phyloP scores from a whole-genome alignment of 163 green algal species.

The Volvox carteri region DNA sequence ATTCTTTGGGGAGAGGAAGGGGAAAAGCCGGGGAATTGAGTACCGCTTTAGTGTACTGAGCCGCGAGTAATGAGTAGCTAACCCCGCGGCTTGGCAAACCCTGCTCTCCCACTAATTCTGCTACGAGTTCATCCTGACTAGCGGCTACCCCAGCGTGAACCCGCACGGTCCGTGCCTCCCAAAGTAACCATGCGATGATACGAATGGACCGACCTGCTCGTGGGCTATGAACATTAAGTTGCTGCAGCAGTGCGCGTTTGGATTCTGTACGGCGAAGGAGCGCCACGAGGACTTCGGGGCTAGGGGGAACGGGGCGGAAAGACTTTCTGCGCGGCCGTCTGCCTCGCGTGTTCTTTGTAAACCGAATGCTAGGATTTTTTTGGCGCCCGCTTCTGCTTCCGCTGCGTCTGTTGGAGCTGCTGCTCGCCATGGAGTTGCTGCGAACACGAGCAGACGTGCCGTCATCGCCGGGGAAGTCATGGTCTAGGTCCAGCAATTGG shows the following conservation, averaged over 20 bases:
- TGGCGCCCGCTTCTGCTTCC: not conserved
- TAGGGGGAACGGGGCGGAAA: not conserved
- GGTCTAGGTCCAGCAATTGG: conserved; percentile 22
- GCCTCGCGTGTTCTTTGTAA: not conserved
- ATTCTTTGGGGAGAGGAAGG: too few species aligned
- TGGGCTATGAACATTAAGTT: conserved; percentile 21
- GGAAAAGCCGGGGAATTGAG: too few species aligned
- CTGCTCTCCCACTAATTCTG: too few species aligned
- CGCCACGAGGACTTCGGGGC: conserved; percentile 38
- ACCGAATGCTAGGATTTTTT: not conserved
- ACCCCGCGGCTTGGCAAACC: too few species aligned
- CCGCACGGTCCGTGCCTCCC: too few species aligned
- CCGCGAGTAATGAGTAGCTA: too few species aligned
- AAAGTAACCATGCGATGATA: too few species aligned
- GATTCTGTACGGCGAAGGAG: conserved; percentile 6
- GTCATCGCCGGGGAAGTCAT: not conserved
- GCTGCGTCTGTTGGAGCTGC: conserved; percentile 18
- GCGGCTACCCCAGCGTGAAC: too few species aligned
- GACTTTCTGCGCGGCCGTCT: not conserved
- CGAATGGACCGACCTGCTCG: too few species aligned
- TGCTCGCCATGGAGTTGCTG: conserved; percentile 8
- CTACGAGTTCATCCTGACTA: too few species aligned
- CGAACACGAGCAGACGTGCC: not conserved
- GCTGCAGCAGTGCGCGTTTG: not conserved
- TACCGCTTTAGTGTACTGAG: too few species aligned